Evolutionary conservation across 441 rosid species (phyloP), one percentile per base, ranked within the genome.

Genomic region (Erodium trifolium): DNA sequence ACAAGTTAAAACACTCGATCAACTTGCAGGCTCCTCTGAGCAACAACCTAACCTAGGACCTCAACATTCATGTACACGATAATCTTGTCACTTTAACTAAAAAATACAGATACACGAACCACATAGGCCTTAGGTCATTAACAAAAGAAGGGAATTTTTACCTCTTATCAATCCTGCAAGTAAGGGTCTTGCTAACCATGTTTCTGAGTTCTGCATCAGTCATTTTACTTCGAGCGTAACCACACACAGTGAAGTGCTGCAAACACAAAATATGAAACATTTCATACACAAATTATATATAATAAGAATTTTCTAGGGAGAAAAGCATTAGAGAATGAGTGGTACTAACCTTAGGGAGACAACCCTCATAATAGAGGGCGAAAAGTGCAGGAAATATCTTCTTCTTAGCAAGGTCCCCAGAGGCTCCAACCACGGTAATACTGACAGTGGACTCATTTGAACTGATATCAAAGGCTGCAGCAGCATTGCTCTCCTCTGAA

Each of bases 371-470:
- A 66, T 73, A 91, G 70, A 93, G 96, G 67, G 96, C 96, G 73
- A 93, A 93, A 66, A 93, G 87, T 49, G 99, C 97, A 2, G 99
- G 97, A 65, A 91, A 93, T 53, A 87, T 89, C 82, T 91, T 93
- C 85, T 86, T 93, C 84, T 82, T 93, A 29, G 96, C 96, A 7
- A 93, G 92, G 73, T 91, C 96, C 41, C 97, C 96, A 1, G 96
- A 93, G 66, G 97, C 99, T 72, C 99, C 99, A 77, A 90, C 87
- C 51, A 93, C 96, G 11, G 91, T 93, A 67, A 93, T 85, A 83
- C 88, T 87, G 68, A 89, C 83, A 45, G 89, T 86, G 7, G 90
- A 84, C 70, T 77, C 80, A 39, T 39, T 39, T 41, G 71, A 72
- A 74, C 80, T 78, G 60, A 39, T 17, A 55, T 79, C 81, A 69